Evolutionary conservation across 768 basidiomycete genomes (phyloP).

Genomic region (Trametes punicea): DNA sequence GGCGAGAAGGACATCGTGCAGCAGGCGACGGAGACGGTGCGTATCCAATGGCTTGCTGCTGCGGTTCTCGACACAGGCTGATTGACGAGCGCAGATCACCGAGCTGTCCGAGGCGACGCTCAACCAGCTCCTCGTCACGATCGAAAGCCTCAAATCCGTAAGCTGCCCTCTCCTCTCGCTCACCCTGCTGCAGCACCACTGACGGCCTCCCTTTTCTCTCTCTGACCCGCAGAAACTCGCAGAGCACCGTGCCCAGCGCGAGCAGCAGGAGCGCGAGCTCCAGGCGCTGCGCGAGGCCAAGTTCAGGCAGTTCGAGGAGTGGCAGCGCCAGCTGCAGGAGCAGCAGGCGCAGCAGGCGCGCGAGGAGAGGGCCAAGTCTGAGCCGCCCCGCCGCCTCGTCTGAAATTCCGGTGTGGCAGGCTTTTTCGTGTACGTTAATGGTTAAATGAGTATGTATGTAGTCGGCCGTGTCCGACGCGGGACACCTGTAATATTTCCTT

Average conservation of each 20-base stretch:
- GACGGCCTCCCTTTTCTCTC: neutral
- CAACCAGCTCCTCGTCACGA: conserved; percentile 52
- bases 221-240: conserved; percentile 32
- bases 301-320: conserved; percentile 47
- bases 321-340: conserved; percentile 33
- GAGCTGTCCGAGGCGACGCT: conserved; percentile 69
- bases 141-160: conserved; percentile 60
- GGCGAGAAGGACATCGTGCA: conserved; percentile 36
- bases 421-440: no score
- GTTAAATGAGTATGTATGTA: no score
- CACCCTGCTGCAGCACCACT: no score
- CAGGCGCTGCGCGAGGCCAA: conserved; percentile 37
- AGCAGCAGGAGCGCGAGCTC: conserved; percentile 40
- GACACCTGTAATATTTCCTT: no score
- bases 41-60: neutral
- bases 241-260: conserved; percentile 28
- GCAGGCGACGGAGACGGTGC: conserved; percentile 29
- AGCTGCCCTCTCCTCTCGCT: conserved; percentile 24
- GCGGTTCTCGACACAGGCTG: conserved; percentile 25
- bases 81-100: conserved; percentile 42
- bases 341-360: conserved; percentile 11
- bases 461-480: no score
- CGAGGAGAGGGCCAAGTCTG: conserved; percentile 4
- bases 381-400: conserved; percentile 16
- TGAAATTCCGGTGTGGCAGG: no score